Base-by-base conservation (phyloP, 148 eudicot genomes). In the Rhododendron mucronatum region DNA sequence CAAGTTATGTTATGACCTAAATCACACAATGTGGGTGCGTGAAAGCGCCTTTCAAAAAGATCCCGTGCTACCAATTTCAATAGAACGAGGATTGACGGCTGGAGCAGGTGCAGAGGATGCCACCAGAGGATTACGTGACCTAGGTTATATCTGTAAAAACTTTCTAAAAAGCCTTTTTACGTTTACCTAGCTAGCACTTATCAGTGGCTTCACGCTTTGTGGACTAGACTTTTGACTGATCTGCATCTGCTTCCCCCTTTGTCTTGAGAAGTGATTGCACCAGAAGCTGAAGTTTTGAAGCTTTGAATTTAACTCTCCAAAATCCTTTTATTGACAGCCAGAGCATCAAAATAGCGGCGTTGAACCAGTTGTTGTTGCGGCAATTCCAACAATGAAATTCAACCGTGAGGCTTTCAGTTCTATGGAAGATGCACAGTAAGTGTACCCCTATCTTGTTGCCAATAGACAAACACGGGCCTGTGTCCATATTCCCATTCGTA, bases 311-410 rank as follows among this genome's bases (percentile, higher is more conserved):
- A 37, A 69, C 16, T 45, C 79, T 55, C 4, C 45, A 71, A 15
- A 26, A 33, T 57, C 3, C 75, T 82, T 83, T 86, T 85, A 26
- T 45, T 87, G 86, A 89, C 93, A 94, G 96, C 90, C 91, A 89
- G 92, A 77, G 86, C 91, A 91, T 86, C 90, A 86, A 86, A 87
- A 80, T 85, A 89, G 82, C 78, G 97, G 94, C 44, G 93, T 94
- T 41, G 91, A 91, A 87, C 92, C 93, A 28, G 88, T 75, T 79
- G 87, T 90, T 86, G 91, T 94, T 76, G 94, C 92, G 86, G 95
- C 95, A 71, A 94, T 94, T 79, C 97, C 97, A 1, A 94, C 93
- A 11, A 87, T 91, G 92, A 93, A 91, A 87, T 94, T 88, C 85
- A 78, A 88, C 53, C 90, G 85, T 0, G 95, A 91, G 85, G 93